Evolutionary conservation across 441 rosid genomes (phyloP), one percentile per base, ranked within the genome.

Genomic region (Gossypium trilobum): DNA sequence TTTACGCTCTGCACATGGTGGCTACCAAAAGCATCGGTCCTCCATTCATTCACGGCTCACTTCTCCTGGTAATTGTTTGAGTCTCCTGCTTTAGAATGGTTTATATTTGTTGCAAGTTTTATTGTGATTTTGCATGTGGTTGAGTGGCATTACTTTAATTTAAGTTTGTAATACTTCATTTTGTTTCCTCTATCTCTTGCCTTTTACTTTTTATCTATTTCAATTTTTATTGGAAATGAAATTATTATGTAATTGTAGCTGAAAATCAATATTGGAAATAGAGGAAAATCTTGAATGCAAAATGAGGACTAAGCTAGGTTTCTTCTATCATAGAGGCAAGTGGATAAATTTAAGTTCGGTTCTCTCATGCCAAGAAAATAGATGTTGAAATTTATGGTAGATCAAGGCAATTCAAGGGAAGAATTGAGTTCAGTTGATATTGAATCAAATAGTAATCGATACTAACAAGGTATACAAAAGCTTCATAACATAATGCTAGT

Each of bases 11-110:
- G 78, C 78, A 17, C 74, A 82, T 62, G 74, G 80, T 72, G 90
- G 87, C 73, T 69, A 78, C 75, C 85, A 87, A 68, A 96, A 85
- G 82, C 82, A 84, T 75, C 81, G 93, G 22, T 85, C 91, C 54
- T 86, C 93, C 39, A 81, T 85, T 66, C 94, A 93, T 71, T 77
- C 89, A 65, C 88, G 97, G 61, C 66, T 87, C 60, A 80, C 84
- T 69, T 90, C 89, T 74, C 82, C 90, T 77, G 94, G 99, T 96
- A 84, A 78, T 84, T 60, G 65, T 51, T 71, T 23, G 9, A 23
- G 2, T 31, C 20, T 64, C 14, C 52, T 46, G 16, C 14, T 67
- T 31, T n/a, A 33, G 31, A 7, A 19, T 19, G 2, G n/a, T 65
- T 60, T 68, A 8, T 9, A 60, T 11, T 17, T 42, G 42, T 31